Base-by-base conservation (phyloP, 2,329 filamentous ascomycete genomes). In the Talaromyces sp. region DNA sequence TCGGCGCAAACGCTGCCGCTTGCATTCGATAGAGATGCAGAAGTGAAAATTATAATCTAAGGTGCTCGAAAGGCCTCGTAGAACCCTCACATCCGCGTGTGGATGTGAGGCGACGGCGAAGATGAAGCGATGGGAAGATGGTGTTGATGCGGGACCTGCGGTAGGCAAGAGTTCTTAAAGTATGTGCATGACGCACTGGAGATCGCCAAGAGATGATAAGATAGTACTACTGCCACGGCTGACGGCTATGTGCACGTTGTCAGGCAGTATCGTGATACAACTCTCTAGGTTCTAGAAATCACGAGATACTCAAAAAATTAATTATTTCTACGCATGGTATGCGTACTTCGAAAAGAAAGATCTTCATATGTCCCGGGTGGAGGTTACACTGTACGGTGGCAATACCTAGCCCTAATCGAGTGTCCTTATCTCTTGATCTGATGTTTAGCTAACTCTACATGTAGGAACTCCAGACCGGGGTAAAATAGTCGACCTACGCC, bases 21-120 rank as follows among this genome's bases (percentile, higher is more conserved):
- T 47, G 54, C 64, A 66, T 66, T 50, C 60, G 64, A 62, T 33
- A 60, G 25, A 39, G 35, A 50, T 49, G 27, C 9, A 10, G 6
- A 52, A 58, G 33, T 50, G 41, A 35, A 22, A 7, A 43, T 15
- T 54, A 43, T 19, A 39, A 22, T 15, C 3, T 54, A 8, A 22
- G 17, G 33, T 56, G 52, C 11, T 37, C 17, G 10, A 22, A 7
- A 41, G 47, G 60, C 35, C 22, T 63, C 61, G 27, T 52, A 52
- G 60, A 56, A 60, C 45, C 64, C 64, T 66, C 64, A 66, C 64
- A 66, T 66, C 64, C 64, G 61, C 61, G 57, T 63, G 61, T 66
- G 64, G 64, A 66, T 57, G 61, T 66, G 64, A 66, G 64, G 61
- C 39, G 64, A 59, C 33, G 15, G 59, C 37, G 54, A 62, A 43